Evolutionary conservation across 257 asterid genomes (phyloP).

Genomic region (Solanum pimpinellifolium): DNA sequence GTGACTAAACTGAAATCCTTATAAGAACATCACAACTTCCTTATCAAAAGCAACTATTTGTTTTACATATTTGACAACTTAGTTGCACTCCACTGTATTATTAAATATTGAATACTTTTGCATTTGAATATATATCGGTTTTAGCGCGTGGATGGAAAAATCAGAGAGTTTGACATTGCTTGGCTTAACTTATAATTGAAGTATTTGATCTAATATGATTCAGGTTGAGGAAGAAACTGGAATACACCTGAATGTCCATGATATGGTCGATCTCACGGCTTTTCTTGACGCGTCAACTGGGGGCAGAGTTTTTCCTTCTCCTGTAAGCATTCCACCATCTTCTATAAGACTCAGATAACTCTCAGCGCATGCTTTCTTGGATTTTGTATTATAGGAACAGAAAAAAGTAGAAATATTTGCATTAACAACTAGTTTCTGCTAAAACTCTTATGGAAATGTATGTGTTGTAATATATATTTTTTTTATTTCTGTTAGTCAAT

Average conservation of each 20-base stretch:
- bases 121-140: too few relatives aligned
- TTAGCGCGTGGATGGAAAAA: background rate
- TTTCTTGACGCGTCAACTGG: conserved; percentile 73
- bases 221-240: conserved; percentile 97
- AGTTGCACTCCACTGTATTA: too few relatives aligned
- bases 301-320: conserved; percentile 63
- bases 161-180: background rate
- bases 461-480: background rate
- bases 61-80: too few relatives aligned
- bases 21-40: background rate
- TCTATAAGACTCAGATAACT: background rate
- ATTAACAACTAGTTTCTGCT: background rate
- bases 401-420: background rate
- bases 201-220: background rate
- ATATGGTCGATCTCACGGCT: conserved; percentile 72
- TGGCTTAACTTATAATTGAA: background rate
- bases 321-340: conserved; percentile 27
- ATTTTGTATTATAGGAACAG: background rate
- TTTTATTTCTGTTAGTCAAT: background rate
- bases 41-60: background rate
- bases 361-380: background rate
- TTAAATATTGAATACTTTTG: too few relatives aligned
- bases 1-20: background rate
- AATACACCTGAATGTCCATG: conserved; percentile 48
- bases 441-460: background rate